phyloP scores from a whole-genome alignment of 148 eudicot genomes.

The Rhododendron ferrugineum region DNA sequence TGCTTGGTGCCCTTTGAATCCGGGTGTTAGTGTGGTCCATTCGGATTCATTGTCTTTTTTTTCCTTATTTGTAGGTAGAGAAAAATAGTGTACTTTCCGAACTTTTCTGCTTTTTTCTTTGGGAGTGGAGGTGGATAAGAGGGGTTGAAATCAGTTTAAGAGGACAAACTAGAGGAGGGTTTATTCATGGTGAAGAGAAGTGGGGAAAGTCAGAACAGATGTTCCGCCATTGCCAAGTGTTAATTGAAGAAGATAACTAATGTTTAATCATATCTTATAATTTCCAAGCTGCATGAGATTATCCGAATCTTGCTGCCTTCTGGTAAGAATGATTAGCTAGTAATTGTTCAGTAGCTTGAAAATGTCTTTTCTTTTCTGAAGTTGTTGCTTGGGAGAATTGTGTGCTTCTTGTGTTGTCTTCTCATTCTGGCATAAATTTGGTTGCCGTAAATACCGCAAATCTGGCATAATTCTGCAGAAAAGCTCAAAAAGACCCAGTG shows the following conservation, averaged over 20 bases:
- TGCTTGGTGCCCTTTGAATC: constrained; percentile 1
- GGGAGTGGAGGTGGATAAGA: neutral
- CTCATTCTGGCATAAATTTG: neutral
- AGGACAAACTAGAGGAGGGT: neutral
- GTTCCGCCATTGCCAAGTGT: neutral
- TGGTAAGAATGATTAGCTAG: constrained; percentile 2
- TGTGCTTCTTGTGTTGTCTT: neutral
- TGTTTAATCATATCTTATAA: neutral
- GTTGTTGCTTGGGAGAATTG: neutral
- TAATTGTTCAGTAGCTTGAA: neutral
- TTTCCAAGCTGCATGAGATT: neutral
- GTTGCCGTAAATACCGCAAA: neutral
- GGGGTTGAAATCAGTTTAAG: neutral
- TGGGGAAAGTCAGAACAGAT: neutral
- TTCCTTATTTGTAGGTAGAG: neutral
- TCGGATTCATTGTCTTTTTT: neutral
- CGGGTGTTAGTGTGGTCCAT: neutral
- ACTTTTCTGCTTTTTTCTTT: neutral
- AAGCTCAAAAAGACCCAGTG: neutral
- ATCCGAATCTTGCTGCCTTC: neutral
- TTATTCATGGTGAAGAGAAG: too few relatives aligned
- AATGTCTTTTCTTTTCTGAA: neutral
- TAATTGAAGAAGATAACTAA: neutral
- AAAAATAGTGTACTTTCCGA: neutral
- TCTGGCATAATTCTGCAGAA: neutral